Evolutionary conservation across 208 protist genomes (phyloP).

Genomic region (Trichomonas tenax): DNA sequence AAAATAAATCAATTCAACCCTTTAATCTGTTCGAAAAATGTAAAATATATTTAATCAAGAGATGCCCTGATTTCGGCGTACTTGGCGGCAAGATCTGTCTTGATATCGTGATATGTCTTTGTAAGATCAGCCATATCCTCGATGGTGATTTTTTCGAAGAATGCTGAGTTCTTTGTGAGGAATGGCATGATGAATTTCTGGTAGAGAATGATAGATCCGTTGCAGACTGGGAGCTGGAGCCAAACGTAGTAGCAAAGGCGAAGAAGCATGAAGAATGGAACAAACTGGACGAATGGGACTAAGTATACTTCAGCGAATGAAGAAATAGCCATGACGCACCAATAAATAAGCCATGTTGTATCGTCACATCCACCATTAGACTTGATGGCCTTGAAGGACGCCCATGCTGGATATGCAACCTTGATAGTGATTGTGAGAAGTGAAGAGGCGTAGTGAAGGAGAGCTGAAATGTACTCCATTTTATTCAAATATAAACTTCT

Average conservation of each 20-base stretch:
- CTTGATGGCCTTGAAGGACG: background rate
- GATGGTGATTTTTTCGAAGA: background rate
- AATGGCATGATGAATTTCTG: background rate
- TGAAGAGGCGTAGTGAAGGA: background rate
- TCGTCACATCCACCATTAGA: background rate
- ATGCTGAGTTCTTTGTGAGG: background rate
- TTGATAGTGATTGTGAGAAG: background rate
- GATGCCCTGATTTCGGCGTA: background rate
- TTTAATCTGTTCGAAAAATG: too few relatives aligned
- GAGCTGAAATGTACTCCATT: background rate
- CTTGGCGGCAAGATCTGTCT: background rate
- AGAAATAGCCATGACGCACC: background rate
- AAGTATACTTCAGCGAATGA: background rate
- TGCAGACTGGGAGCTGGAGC: background rate
- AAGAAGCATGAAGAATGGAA: slow-evolving; percentile 8
- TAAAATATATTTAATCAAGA: background rate
- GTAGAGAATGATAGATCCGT: background rate
- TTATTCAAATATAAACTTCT: background rate
- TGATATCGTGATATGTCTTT: background rate
- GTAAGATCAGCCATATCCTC: background rate
- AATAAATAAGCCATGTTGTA: slow-evolving; percentile 21
- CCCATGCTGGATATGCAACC: background rate
- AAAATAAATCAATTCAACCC: too few relatives aligned
- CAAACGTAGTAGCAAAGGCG: background rate
- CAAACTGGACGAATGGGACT: background rate